Base-by-base conservation (phyloP, 1,284 basidiomycete genomes). In the Heterobasidion parviporum region DNA sequence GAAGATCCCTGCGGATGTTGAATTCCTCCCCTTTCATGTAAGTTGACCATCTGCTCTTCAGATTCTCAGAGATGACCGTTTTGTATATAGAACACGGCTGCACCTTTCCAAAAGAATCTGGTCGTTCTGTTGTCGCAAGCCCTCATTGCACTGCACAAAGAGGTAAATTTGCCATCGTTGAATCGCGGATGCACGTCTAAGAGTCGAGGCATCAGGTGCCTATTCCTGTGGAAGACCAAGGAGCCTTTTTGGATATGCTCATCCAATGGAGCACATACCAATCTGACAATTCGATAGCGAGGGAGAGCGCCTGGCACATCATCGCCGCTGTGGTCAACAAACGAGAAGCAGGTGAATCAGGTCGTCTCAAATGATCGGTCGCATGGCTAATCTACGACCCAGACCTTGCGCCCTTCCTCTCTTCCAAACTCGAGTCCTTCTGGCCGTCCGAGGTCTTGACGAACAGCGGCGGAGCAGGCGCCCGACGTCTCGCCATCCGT, bases 301-400 rank as follows among this genome's bases (percentile, higher is more conserved):
- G 79, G 55, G 74, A 78, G 32, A 77, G 83, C 20, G 79, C 76
- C 1, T 76, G 82, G 60, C 81, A 88, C 50, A 64, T 87, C 12
- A 71, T 93, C 10, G 76, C 83, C 0, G 81, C 85, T 1, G 72
- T 89, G 32, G 69, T 93, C 18, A 97, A 97, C 69, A 92, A 93
- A 70, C 80, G 82, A 50, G 73, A 75, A 8, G 73, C 81, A 51
- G 82, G 91, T 89, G 53, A 57, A 71, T 57, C 16, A 16, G 49
- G 8, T 9, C 20, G 41, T 16, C 26, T 5, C 26, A 26, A 5
- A 26, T 26, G 26, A 26, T 26, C 38, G 36, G 48, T 4, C 6
- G 18, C 18, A 10, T 12, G 8, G 6, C 9, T 38, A 9, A 16
- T 34, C 15, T 4, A 38, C 32, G 14, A 51, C 36, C 2, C 50